Evolutionary conservation across 768 basidiomycete species (phyloP).

Genomic region (Boletellus ananiceps): DNA sequence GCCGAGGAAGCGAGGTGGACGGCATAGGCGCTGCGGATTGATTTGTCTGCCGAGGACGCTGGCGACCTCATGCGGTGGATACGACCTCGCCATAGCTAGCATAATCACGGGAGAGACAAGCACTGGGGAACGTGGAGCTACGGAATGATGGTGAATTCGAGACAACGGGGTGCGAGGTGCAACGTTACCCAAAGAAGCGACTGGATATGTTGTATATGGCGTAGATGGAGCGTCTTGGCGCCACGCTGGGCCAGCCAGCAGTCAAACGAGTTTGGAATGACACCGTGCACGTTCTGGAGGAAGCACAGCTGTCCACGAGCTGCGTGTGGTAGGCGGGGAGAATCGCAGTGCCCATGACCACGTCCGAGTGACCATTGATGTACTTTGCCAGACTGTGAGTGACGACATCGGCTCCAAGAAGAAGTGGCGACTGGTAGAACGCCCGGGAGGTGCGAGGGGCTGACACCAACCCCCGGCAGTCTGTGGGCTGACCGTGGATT

Average conservation of each 20-base stretch:
- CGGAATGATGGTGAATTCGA: slow-evolving; percentile 18
- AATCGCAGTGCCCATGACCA: too few species aligned
- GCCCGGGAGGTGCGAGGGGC: slow-evolving; percentile 27
- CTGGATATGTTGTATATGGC: too few species aligned
- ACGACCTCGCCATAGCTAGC: slow-evolving; percentile 85
- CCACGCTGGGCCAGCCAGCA: too few species aligned
- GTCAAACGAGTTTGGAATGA: too few species aligned
- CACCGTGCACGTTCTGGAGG: too few species aligned
- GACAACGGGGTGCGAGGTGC: not conserved
- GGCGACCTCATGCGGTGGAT: slow-evolving; percentile 50
- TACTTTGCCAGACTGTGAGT: too few species aligned
- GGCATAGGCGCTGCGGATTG: slow-evolving; percentile 35
- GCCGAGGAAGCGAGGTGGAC: slow-evolving; percentile 28
- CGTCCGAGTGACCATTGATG: too few species aligned
- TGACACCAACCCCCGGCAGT: slow-evolving; percentile 34
- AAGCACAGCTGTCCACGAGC: too few species aligned
- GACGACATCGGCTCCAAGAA: too few species aligned
- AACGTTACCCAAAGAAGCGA: slow-evolving; percentile 77
- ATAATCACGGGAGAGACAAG: slow-evolving; percentile 81
- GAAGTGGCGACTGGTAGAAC: too few species aligned
- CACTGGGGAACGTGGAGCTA: slow-evolving; percentile 80
- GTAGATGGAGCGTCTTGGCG: too few species aligned
- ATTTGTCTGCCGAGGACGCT: slow-evolving; percentile 53
- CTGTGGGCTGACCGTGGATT: slow-evolving; percentile 25
- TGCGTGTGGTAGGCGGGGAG: too few species aligned